These are phyloP conservation scores for Deinandra increscens DNA, from an alignment of 129 eudicot species.

Conservation along the genomic window DNA sequence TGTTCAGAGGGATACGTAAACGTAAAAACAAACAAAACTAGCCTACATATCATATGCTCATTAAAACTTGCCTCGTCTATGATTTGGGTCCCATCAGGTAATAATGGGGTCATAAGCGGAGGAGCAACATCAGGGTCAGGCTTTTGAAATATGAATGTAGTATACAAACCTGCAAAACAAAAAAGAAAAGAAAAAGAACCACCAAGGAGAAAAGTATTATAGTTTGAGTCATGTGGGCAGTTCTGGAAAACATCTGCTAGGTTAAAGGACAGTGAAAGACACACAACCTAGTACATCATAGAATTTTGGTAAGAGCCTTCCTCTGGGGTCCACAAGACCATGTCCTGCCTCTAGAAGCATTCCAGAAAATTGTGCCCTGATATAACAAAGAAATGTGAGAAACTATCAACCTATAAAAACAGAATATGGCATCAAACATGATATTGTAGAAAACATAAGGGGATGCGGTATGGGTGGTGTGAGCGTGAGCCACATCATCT, in stretches of 20 bases:
- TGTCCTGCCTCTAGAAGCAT: conserved; percentile 74
- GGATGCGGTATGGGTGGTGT: no score
- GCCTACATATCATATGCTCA: conserved; percentile 1
- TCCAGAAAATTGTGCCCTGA: conserved; percentile 76
- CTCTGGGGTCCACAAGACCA: conserved; percentile 87
- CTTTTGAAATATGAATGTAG: conserved; percentile 89
- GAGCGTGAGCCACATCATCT: no score
- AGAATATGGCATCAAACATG: neutral
- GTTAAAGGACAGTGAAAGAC: conserved; percentile 5
- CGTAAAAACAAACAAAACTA: neutral
- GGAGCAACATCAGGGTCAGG: conserved; percentile 92
- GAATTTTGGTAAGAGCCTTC: conserved; percentile 79
- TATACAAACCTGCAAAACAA: conserved; percentile 66
- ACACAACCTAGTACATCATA: conserved; percentile 73
- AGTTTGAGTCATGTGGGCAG: conserved; percentile 2
- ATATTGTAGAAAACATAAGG: neutral
- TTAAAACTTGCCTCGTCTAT: conserved; percentile 73
- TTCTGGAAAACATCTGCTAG: neutral
- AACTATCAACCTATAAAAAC: conserved; percentile 10
- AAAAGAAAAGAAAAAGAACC: neutral
- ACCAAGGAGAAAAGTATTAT: conserved; percentile 9
- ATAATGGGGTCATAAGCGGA: conserved; percentile 82
- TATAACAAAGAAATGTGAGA: conserved; percentile 18
- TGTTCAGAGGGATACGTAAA: neutral
- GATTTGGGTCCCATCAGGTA: conserved; percentile 56